Evolutionary conservation across 106 monocot species (phyloP).

Genomic region (Acorus gramineus): DNA sequence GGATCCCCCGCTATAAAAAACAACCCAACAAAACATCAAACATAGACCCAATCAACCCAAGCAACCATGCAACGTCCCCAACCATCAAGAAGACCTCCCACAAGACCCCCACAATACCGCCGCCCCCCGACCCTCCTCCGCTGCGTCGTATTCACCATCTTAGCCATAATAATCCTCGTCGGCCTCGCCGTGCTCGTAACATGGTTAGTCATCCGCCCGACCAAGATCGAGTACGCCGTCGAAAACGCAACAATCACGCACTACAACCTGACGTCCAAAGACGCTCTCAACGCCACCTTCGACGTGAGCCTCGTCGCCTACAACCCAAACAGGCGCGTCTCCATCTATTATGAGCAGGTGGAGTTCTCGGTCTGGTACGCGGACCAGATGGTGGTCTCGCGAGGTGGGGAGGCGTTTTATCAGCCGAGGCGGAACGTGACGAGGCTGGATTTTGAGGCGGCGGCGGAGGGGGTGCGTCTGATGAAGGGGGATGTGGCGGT

Average conservation of each 20-base stretch:
- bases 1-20: too few species aligned
- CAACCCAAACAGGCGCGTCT: constrained; percentile 34
- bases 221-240: constrained; percentile 38
- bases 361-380: constrained; percentile 42
- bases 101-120: neutral
- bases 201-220: constrained; percentile 51
- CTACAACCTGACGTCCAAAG: constrained; percentile 48
- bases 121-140: constrained; percentile 5
- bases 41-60: neutral
- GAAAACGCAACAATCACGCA: constrained; percentile 40
- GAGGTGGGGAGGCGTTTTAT: constrained; percentile 36
- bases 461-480: constrained; percentile 17
- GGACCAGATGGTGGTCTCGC: constrained; percentile 29
- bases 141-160: constrained; percentile 25
- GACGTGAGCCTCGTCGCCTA: constrained; percentile 35
- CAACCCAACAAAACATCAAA: too few species aligned
- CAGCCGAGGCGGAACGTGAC: constrained; percentile 44
- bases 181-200: constrained; percentile 50
- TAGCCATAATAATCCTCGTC: constrained; percentile 25
- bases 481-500: neutral
- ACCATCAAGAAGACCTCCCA: neutral
- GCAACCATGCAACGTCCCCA: neutral
- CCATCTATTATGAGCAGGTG: constrained; percentile 54
- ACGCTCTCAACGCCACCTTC: constrained; percentile 57
- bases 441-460: constrained; percentile 12